Base-by-base conservation (phyloP, 1,139 yeast species). In the Candida frijolesensis region DNA sequence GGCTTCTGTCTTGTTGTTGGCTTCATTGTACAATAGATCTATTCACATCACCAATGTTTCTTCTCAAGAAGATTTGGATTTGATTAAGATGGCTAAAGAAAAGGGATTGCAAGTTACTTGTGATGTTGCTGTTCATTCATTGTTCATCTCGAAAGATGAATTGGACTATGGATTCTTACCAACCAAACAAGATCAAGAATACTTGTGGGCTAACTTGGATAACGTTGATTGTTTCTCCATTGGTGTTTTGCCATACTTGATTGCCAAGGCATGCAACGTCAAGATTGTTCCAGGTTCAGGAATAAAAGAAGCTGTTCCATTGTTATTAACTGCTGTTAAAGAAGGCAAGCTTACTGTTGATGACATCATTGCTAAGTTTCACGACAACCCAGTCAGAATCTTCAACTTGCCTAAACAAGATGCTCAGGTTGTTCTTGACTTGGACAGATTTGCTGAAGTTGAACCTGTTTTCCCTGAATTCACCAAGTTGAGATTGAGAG, bases 31-130 rank as follows among this genome's bases (percentile, higher is more conserved):
- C 76, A 82, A 76, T 72, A 82, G 96, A 64, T 78, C 92, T 44
- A 87, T 94, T 57, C 99, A 94, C 70, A 85, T 94, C 59, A 89
- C 96, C 52, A 91, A 89, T 59, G 94, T 94, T 50, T 83, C 89
- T 47, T 80, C 87, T 52, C 83, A 80, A 66, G 91, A 88, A 60
- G 99, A 94, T 67, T 79, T 94, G 65, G 84, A 87, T 57, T 79
- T 94, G 66, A 89, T 94, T 63, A 79, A 80, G 65, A 85, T 94
- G 83, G 90, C 96, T 51, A 92, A 91, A 75, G 87, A 81, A 54
- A 89, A 88, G 76, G 84, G 85, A 44, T 76, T 89, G 61, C 80
- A 80, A 58, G 96, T 94, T 42, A 90, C 98, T 41, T 89, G 96
- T 71, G 99, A 94, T 70, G 96, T 89, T 55, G 78, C 94, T 25